Base-by-base conservation (phyloP, 2,329 filamentous ascomycete genomes). In the Trichophyton verrucosum region DNA sequence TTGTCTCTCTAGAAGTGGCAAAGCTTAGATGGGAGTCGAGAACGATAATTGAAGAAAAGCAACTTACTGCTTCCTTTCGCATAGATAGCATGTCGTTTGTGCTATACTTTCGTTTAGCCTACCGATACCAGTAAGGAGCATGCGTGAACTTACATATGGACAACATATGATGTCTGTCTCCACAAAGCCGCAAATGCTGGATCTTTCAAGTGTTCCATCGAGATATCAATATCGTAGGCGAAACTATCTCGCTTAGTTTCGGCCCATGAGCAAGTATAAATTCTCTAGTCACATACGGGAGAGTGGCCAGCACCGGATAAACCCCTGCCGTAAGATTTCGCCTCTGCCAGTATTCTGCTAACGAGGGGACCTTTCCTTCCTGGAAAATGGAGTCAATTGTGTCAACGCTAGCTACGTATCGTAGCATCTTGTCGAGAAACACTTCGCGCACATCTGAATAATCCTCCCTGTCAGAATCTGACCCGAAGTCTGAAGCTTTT, bases 61-160 rank as follows among this genome's bases (percentile, higher is more conserved):
- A 53, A 53, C 49, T 53, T 15, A 53, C 49, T 53, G 49, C 49
- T 30, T 53, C 49, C 27, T 53, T 53, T 24, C 49, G 22, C 49
- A 53, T 53, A 27, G 49, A 53, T 13, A 53, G 15, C 49, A 53
- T 53, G 20, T 53, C 49, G 9, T 53, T 53, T 2, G 49, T 53
- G 5, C 49, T 53, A 33, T 30, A 27, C 15, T 17, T 22, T 24
- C 7, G n/a, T 27, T 53, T 53, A 53, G 49, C 49, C 5, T 33
- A 17, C 5, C 3, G 1, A 2, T 3, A 44, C 40, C 2, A 17
- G 6, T 2, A 17, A 44, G 6, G n/a, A 44, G 15, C 15, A n/a
- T n/a, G n/a, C 3, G 6, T 42, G 11, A 17, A n/a, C 40, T 44
- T 44, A 44, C 40, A 44, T 44, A 44, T 44, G 40, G 40, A 44